Base-by-base conservation (phyloP, 208 protist genomes). In the Vickermania ingenoplastis region DNA sequence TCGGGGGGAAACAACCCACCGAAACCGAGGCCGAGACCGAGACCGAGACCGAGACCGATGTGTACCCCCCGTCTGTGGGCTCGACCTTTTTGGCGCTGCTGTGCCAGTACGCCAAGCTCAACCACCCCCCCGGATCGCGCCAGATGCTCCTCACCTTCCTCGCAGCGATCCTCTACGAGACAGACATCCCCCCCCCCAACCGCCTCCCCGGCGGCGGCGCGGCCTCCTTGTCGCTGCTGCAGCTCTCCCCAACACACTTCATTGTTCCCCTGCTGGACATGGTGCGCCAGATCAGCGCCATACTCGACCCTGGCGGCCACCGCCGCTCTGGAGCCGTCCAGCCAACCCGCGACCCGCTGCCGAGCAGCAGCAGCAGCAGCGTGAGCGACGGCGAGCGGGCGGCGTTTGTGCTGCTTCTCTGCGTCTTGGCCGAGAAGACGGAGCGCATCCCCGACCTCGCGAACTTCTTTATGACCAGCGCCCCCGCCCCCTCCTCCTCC, bases 61-160 rank as follows among this genome's bases (percentile, higher is more conserved):
- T 45, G 7, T 45, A 45, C 36, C 36, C 36, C 36, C 36, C 36
- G 11, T 7, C 21, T 17, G 50, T 89, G 54, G 81, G 81, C 45
- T 51, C 68, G 41, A 59, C 76, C 5, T 88, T 92, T 50, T 53
- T 92, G 21, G 59, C 86, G 22, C 69, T 68, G 1, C 65, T 92
- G 30, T 92, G 86, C 63, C 74, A 82, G 65, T 86, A 80, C 65
- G 82, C 80, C 4, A 89, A 86, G 68, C 77, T 80, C 24, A 71
- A 92, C 67, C 57, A 81, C 49, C 81, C 86, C 28, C 61, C 66
- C 3, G 81, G 81, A 0, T 51, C 73, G 21, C 71, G 81, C 13
- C 48, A 45, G 25, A 68, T 87, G 51, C 76, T 92, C 14, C 69
- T 92, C 7, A 52, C 54, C 23, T 89, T 89, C 53, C 65, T 92